phyloP scores from a whole-genome alignment of 805 yeast species.

The Candida pseudofarinosa region DNA sequence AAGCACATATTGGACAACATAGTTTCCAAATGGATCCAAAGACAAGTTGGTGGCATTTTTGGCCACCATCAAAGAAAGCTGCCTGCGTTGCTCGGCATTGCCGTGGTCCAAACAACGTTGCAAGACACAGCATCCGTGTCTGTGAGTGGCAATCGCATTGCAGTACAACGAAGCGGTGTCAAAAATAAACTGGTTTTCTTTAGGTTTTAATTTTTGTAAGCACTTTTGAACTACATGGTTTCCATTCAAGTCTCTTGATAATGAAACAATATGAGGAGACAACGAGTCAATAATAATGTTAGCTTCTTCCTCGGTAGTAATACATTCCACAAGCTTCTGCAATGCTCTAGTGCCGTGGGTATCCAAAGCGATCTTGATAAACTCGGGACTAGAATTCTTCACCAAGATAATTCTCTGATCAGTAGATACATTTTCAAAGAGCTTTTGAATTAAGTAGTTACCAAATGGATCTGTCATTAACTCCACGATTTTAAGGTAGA shows the following conservation, averaged over 20 bases:
- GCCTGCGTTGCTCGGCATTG: constrained; percentile 59
- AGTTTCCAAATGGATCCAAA: constrained; percentile 93
- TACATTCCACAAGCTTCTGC: constrained; percentile 86
- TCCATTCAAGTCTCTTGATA: constrained; percentile 89
- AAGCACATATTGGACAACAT: constrained; percentile 90
- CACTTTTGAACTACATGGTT: constrained; percentile 96
- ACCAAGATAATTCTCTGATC: constrained; percentile 71
- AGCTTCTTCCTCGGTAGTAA: constrained; percentile 68
- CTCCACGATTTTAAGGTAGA: constrained; percentile 71
- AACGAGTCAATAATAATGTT: constrained; percentile 56
- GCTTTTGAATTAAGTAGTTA: constrained; percentile 89
- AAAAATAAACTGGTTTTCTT: constrained; percentile 82
- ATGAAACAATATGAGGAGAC: constrained; percentile 65
- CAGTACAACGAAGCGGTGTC: constrained; percentile 76
- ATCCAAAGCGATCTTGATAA: constrained; percentile 78
- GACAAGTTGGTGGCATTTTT: constrained; percentile 65
- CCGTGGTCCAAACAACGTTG: constrained; percentile 96
- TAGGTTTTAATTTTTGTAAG: constrained; percentile 61
- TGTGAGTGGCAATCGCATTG: constrained; percentile 82
- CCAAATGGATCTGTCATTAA: constrained; percentile 96
- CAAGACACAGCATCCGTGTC: constrained; percentile 96
- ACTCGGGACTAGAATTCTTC: constrained; percentile 64
- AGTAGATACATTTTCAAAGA: constrained; percentile 69
- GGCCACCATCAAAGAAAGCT: constrained; percentile 65
- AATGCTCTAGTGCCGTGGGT: constrained; percentile 97